A percentile compares a stretch with the other conserved stretches of the same genome.
These are phyloP conservation scores for Violaceomyces palustris DNA, from an alignment of 1,284 basidiomycete genomes.

Conservation along the genomic window DNA sequence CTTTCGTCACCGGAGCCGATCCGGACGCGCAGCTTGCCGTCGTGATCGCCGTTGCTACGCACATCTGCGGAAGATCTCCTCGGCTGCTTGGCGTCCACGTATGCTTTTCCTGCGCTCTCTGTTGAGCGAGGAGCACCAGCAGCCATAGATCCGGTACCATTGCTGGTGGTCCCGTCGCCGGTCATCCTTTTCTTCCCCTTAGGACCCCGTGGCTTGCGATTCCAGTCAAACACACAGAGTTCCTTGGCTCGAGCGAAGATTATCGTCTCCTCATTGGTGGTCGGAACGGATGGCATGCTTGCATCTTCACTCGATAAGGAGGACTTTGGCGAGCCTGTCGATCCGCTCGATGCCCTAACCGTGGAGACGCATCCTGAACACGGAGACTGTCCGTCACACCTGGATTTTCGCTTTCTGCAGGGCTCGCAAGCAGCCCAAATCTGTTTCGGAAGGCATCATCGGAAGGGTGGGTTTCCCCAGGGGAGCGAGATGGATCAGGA, in stretches of 20 bases:
- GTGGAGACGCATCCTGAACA: conserved; percentile 32
- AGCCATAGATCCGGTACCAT: neutral
- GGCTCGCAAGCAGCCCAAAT: conserved; percentile 43
- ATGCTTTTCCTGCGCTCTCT: conserved; percentile 20
- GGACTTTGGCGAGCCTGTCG: no score
- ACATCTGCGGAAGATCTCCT: no score
- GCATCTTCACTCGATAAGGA: no score
- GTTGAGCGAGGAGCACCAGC: conserved; percentile 24
- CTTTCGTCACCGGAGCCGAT: no score
- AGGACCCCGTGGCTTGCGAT: conserved; percentile 37
- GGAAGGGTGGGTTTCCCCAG: no score
- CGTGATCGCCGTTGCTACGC: no score
- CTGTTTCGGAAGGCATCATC: no score
- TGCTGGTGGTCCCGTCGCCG: conserved; percentile 9
- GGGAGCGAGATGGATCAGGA: no score
- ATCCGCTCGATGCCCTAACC: conserved; percentile 24
- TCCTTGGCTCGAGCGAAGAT: conserved; percentile 14
- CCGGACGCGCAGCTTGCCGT: no score
- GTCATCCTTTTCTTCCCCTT: conserved; percentile 29
- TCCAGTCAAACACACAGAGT: conserved; percentile 38
- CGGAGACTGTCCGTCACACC: conserved; percentile 33
- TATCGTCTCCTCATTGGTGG: conserved; percentile 1
- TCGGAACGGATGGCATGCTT: no score
- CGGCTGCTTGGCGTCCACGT: conserved; percentile 28
- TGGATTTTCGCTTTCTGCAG: conserved; percentile 37